Percentiles rank a stretch among this genome's conserved stretches.
These are phyloP conservation scores for Lantana camara DNA, from an alignment of 257 asterid genomes.

Conservation along the genomic window DNA sequence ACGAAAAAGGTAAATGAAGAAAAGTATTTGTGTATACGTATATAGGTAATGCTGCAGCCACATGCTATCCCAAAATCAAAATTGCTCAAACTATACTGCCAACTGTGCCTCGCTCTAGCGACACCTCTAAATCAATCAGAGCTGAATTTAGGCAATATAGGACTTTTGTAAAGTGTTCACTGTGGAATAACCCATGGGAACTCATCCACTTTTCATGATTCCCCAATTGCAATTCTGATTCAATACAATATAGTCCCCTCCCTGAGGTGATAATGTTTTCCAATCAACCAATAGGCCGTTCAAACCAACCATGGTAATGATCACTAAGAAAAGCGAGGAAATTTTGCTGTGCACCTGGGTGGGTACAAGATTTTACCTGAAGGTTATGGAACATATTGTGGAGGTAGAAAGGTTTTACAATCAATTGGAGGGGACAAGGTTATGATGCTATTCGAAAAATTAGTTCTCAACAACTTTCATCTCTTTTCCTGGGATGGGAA, in stretches of 20 bases:
- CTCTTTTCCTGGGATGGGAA: not conserved
- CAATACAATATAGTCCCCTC: not conserved
- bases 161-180: not conserved
- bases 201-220: not conserved
- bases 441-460: not conserved
- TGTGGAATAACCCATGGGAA: not conserved
- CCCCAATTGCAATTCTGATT: not conserved
- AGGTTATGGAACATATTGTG: not conserved
- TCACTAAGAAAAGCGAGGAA: not conserved
- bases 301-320: no score
- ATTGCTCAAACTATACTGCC: not conserved
- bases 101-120: not conserved
- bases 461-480: not conserved
- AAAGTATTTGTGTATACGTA: not conserved
- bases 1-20: constrained; percentile 5
- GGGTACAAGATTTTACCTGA: not conserved
- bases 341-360: no score
- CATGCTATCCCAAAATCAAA: not conserved
- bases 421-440: not conserved
- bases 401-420: not conserved
- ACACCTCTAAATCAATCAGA: constrained; percentile 5
- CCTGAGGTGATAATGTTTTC: not conserved
- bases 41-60: constrained; percentile 12
- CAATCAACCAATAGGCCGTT: not conserved
- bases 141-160: not conserved